Evolutionary conservation across 1,284 basidiomycete species (phyloP).

Genomic region (Tilletia walkeri): DNA sequence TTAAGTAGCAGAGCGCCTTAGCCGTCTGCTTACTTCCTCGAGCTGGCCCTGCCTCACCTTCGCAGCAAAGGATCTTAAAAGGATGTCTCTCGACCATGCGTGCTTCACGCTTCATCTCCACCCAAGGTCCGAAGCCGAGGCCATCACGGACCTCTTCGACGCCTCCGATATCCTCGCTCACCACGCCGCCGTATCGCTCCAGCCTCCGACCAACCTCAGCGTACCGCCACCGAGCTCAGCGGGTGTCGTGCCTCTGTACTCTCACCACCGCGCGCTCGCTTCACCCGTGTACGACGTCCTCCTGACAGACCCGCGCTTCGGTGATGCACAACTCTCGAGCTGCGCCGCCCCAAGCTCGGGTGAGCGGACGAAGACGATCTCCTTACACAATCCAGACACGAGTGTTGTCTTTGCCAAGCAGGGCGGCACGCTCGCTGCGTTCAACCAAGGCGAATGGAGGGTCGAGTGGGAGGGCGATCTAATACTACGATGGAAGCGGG

Average conservation of each 20-base stretch:
- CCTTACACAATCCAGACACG: constrained; percentile 13
- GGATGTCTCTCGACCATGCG: neutral
- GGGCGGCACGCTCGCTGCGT: constrained; percentile 6
- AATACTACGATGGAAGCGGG: constrained; percentile 1
- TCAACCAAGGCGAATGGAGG: constrained; percentile 15
- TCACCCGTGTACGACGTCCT: constrained; percentile 13
- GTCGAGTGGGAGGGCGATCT: constrained; percentile 11
- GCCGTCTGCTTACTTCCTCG: too few species aligned
- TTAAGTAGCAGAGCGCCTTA: too few species aligned
- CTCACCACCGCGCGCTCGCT: constrained; percentile 1
- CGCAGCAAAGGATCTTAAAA: too few species aligned
- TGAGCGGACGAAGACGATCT: constrained; percentile 11
- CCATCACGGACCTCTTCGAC: neutral
- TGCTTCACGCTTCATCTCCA: constrained; percentile 9
- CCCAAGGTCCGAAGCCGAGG: neutral
- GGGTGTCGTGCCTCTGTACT: constrained; percentile 2
- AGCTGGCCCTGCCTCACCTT: too few species aligned
- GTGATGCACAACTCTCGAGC: neutral
- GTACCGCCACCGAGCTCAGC: neutral
- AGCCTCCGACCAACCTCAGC: neutral
- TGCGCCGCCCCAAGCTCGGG: neutral
- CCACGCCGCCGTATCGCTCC: neutral
- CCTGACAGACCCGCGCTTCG: constrained; percentile 13
- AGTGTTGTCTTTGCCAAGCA: constrained; percentile 1
- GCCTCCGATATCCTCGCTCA: neutral